Conservation (phyloP, 768 basidiomycete genomes). For the Jaapia argillacea region DNA sequence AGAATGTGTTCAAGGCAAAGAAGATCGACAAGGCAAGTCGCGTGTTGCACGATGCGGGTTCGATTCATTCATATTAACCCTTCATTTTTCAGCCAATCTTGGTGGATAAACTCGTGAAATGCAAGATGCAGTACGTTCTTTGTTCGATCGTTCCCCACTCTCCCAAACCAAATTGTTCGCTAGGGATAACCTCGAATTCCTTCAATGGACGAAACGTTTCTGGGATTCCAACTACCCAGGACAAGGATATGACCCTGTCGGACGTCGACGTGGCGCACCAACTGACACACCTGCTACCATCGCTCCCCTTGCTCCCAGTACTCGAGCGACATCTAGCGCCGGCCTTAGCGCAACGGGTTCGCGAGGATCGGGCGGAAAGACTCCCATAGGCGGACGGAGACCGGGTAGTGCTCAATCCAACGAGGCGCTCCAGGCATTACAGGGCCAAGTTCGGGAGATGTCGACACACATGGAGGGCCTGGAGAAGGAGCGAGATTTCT, state of each 20-base stretch:
- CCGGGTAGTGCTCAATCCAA: conserved; percentile 56
- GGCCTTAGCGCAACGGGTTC: conserved; percentile 20
- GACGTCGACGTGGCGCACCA: conserved; percentile 66
- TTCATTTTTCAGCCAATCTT: conserved; percentile 64
- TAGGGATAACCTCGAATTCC: conserved; percentile 96
- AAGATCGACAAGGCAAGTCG: conserved; percentile 83
- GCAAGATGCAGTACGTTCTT: conserved; percentile 91
- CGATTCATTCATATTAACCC: conserved; percentile 1
- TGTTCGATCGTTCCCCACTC: conserved; percentile 6
- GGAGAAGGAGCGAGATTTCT: conserved; percentile 97
- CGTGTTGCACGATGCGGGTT: not conserved
- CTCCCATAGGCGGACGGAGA: conserved; percentile 62
- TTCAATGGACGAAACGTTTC: conserved; percentile 94
- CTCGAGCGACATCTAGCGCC: conserved; percentile 25
- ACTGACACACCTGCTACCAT: conserved; percentile 74
- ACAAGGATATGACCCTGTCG: conserved; percentile 78
- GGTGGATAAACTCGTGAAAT: conserved; percentile 91
- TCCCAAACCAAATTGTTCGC: conserved; percentile 2
- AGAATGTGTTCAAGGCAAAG: conserved; percentile 84
- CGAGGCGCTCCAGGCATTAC: conserved; percentile 59
- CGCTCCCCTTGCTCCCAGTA: conserved; percentile 44
- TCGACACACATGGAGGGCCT: conserved; percentile 75
- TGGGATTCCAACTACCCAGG: conserved; percentile 93
- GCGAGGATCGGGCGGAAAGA: conserved; percentile 54
- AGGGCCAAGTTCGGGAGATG: conserved; percentile 75